Evolutionary conservation across 805 yeast genomes (phyloP), one percentile per base, ranked within the genome.

Genomic region (Brettanomyces custersianus): DNA sequence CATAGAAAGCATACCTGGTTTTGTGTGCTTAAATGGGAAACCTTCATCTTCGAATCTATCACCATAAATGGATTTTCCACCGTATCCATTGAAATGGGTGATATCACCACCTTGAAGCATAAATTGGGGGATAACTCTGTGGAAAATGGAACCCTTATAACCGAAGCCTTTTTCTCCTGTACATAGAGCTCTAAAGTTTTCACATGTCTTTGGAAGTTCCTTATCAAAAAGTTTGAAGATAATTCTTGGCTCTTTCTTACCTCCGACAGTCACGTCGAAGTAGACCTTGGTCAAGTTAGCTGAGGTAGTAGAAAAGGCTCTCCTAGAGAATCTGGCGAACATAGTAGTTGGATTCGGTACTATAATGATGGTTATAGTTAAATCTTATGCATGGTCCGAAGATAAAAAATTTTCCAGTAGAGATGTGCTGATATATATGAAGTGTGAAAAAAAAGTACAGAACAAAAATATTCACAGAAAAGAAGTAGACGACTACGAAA

Each of bases 91-190:
- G 63, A 81, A 79, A 60, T 68, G 65, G 27, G 85, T 82, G 61
- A 82, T 78, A 63, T 82, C 92, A 68, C 88, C 90, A 60, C 88
- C 96, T 73, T 90, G 97, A 59, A 86, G 70, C 97, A 88, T 90
- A 74, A 88, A 88, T 59, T 80, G 77, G 43, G 96, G 95, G 57
- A 87, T 86, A 47, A 87, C 92, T 70, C 96, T 80, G 83, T 88
- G 96, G 88, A 88, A 87, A 47, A 77, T 68, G 30, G 94, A 83
- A 53, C 73, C 76, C 54, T 77, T 77, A 72, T 77, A 87, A 40
- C 95, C 95, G 52, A 70, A 83, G 39, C 96, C 97, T 71, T 85
- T 80, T 68, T 85, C 95, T 49, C 95, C 74, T 41, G 79, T 87
- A 62, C 81, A 71, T 56, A 88, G 73, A 44, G 94, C 95, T 67